These are phyloP conservation scores for Fusarium paranaense DNA, from an alignment of 2,329 filamentous ascomycete species.

Conservation along the genomic window DNA sequence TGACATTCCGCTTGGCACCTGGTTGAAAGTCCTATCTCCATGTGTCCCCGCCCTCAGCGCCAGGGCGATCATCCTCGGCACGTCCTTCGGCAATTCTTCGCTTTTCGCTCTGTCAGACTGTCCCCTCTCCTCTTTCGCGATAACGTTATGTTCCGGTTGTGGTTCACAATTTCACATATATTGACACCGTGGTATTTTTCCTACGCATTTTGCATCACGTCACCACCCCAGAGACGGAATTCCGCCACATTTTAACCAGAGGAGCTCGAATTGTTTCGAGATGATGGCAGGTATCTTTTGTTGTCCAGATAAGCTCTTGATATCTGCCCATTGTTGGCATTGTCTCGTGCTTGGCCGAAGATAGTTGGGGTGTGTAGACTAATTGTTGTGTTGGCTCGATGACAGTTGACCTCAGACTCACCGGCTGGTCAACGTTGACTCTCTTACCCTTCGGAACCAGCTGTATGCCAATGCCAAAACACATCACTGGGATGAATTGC, in stretches of 20 bases:
- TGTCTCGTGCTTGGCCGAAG: not conserved
- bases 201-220: not conserved
- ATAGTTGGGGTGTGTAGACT: not conserved
- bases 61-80: not conserved
- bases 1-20: not conserved
- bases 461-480: not conserved
- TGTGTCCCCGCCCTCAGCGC: not conserved
- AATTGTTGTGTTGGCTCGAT: not conserved
- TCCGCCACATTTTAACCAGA: not conserved
- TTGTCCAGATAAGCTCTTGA: not conserved
- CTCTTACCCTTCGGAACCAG: not conserved
- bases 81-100: not conserved
- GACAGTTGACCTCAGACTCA: not conserved
- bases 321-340: not conserved
- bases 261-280: not conserved
- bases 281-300: not conserved
- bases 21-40: not conserved
- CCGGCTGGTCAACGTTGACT: not conserved
- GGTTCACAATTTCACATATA: not conserved
- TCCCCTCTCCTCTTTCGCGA: conserved; percentile 33
- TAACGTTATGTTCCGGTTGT: not conserved
- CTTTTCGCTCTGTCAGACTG: conserved; percentile 29
- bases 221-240: not conserved
- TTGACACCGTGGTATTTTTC: not conserved
- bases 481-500: not conserved